phyloP scores from a whole-genome alignment of 2,329 filamentous ascomycete species.

The Trichophyton schoenleinii region DNA sequence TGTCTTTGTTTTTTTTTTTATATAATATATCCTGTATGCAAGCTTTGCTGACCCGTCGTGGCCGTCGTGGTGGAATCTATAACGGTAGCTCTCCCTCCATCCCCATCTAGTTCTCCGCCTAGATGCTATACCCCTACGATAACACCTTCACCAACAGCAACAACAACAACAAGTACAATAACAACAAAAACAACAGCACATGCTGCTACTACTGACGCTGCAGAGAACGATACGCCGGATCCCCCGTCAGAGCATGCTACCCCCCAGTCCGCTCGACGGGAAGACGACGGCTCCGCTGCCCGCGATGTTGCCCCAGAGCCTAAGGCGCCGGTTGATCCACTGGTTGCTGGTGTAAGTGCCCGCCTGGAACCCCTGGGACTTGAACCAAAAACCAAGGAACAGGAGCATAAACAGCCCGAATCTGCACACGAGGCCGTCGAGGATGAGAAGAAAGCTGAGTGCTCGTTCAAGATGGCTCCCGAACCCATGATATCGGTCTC shows the following conservation, averaged over 20 bases:
- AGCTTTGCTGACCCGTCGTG: neutral
- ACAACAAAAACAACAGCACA: too few relatives aligned
- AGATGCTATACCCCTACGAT: slow-evolving; percentile 23
- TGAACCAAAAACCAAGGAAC: neutral
- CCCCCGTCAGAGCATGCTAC: neutral
- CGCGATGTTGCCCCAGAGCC: slow-evolving; percentile 4
- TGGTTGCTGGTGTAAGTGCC: neutral
- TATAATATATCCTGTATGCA: neutral
- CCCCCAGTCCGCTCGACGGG: neutral
- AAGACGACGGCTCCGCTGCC: neutral
- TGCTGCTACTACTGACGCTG: slow-evolving; percentile 12
- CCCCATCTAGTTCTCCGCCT: slow-evolving; percentile 21
- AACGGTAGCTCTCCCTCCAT: slow-evolving; percentile 20
- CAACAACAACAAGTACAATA: too few relatives aligned
- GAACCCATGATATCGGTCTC: slow-evolving; percentile 26
- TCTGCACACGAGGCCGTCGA: neutral
- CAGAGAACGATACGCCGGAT: slow-evolving; percentile 15
- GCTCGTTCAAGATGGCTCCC: neutral
- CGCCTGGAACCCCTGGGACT: neutral
- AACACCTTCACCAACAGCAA: neutral
- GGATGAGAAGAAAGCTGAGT: neutral
- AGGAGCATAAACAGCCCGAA: neutral
- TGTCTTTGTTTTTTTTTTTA: too few relatives aligned
- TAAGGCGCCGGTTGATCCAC: neutral
- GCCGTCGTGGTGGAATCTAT: too few relatives aligned